A percentile compares a stretch with the other conserved stretches of the same genome.
Evolutionary conservation across 352 stramenopile genomes (phyloP).

Genomic region (Globisporangium heterothallicum): DNA sequence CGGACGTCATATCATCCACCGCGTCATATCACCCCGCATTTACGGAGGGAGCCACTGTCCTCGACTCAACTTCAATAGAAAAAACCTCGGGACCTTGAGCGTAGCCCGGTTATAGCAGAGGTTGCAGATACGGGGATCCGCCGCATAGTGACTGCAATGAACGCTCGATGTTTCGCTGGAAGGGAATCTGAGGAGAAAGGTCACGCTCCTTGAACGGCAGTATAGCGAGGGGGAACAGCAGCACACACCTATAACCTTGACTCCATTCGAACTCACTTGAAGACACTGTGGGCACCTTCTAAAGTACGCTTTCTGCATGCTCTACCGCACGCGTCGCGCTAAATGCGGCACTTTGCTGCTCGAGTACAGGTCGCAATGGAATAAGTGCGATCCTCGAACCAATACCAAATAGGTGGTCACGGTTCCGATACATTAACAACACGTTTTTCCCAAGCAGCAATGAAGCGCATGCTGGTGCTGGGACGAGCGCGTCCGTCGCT

Average conservation of each 20-base stretch:
- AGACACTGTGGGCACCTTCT: too few relatives aligned
- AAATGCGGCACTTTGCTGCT: neutral
- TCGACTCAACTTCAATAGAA: neutral
- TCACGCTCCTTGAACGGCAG: slow-evolving; percentile 16
- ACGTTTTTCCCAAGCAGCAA: slow-evolving; percentile 1
- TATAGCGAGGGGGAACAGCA: neutral
- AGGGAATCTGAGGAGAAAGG: neutral
- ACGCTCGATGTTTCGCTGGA: neutral
- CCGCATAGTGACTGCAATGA: neutral
- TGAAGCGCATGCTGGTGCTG: slow-evolving; percentile 6
- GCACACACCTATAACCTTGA: too few relatives aligned
- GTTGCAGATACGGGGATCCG: neutral
- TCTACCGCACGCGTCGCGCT: neutral
- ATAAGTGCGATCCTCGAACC: slow-evolving; percentile 3
- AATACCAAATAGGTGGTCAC: slow-evolving; percentile 10
- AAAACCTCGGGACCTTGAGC: neutral
- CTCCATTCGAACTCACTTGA: too few relatives aligned
- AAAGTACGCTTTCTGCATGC: slow-evolving; percentile 3
- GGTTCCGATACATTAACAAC: neutral
- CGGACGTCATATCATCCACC: neutral
- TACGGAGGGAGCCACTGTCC: neutral
- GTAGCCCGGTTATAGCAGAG: neutral
- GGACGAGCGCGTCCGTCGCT: slow-evolving; percentile 1
- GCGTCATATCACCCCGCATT: neutral
- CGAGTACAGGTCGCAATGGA: too few relatives aligned